Evolutionary conservation across 1,284 basidiomycete genomes (phyloP).

Genomic region (Porogramme epimiltina): DNA sequence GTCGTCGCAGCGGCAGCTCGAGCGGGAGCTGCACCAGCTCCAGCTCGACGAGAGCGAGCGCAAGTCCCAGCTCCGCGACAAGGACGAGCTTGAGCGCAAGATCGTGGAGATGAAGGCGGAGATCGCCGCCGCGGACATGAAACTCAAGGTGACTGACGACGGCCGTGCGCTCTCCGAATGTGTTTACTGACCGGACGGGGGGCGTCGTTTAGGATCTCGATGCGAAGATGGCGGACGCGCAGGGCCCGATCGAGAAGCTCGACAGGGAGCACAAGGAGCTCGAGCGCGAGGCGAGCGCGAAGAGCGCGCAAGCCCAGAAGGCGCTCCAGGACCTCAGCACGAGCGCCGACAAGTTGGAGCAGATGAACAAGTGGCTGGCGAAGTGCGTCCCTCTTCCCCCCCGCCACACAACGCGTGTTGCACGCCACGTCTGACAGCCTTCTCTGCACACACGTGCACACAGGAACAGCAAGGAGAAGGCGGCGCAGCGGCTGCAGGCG

Average conservation of each 20-base stretch:
- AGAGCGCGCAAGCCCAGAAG: slow-evolving; percentile 54
- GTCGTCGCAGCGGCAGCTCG: slow-evolving; percentile 53
- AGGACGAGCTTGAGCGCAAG: slow-evolving; percentile 59
- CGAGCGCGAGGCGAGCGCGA: slow-evolving; percentile 55
- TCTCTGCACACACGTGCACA: neutral
- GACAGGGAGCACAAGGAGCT: slow-evolving; percentile 59
- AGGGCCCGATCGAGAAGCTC: slow-evolving; percentile 68
- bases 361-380: slow-evolving; percentile 64
- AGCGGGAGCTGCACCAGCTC: slow-evolving; percentile 61
- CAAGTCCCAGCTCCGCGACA: slow-evolving; percentile 63
- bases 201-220: slow-evolving; percentile 60
- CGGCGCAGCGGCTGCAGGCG: slow-evolving; percentile 63
- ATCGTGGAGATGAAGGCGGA: slow-evolving; percentile 67
- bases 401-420: too few relatives aligned
- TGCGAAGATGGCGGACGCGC: slow-evolving; percentile 58
- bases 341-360: slow-evolving; percentile 63
- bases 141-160: slow-evolving; percentile 26
- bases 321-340: slow-evolving; percentile 67
- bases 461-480: slow-evolving; percentile 78
- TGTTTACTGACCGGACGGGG: slow-evolving; percentile 8
- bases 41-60: slow-evolving; percentile 67
- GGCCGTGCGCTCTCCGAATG: neutral
- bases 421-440: too few relatives aligned
- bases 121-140: slow-evolving; percentile 36
- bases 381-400: slow-evolving; percentile 53